Evolutionary conservation across 2,329 filamentous ascomycete genomes (phyloP).

Genomic region (Pseudopyricularia cyperi): DNA sequence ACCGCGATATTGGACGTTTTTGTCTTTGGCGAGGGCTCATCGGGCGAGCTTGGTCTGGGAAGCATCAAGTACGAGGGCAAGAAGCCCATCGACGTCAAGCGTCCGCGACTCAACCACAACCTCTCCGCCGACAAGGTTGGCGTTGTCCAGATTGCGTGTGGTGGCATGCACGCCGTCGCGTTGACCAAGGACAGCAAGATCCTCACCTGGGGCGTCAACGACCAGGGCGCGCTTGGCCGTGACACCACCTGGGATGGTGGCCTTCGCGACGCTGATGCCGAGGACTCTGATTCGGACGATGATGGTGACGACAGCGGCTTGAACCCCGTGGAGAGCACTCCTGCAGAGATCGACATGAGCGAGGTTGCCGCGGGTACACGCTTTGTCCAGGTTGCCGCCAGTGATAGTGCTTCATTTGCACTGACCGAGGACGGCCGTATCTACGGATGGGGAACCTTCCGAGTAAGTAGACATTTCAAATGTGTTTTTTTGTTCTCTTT

Average conservation of each 20-base stretch:
- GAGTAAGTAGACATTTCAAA: constrained; percentile 21
- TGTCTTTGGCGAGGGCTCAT: constrained; percentile 67
- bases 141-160: constrained; percentile 64
- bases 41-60: constrained; percentile 74
- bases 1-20: constrained; percentile 56
- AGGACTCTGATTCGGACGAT: constrained; percentile 25
- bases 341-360: constrained; percentile 40
- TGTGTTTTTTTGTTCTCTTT: background rate
- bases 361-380: constrained; percentile 14
- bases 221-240: constrained; percentile 68
- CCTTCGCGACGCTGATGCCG: constrained; percentile 36
- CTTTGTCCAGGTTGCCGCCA: constrained; percentile 51
- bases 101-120: constrained; percentile 55
- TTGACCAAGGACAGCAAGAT: constrained; percentile 72
- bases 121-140: constrained; percentile 43
- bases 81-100: constrained; percentile 57
- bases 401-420: constrained; percentile 64
- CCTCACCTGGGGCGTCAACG: constrained; percentile 78
- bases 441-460: constrained; percentile 77
- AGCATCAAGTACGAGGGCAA: constrained; percentile 46
- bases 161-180: constrained; percentile 71
- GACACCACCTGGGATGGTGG: constrained; percentile 53
- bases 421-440: constrained; percentile 63
- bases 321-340: constrained; percentile 51
- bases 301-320: constrained; percentile 28